Percentiles rank a stretch among this genome's conserved stretches.
phyloP scores from a whole-genome alignment of 2,329 filamentous ascomycete genomes.

The Lasiodiplodia theobromae region DNA sequence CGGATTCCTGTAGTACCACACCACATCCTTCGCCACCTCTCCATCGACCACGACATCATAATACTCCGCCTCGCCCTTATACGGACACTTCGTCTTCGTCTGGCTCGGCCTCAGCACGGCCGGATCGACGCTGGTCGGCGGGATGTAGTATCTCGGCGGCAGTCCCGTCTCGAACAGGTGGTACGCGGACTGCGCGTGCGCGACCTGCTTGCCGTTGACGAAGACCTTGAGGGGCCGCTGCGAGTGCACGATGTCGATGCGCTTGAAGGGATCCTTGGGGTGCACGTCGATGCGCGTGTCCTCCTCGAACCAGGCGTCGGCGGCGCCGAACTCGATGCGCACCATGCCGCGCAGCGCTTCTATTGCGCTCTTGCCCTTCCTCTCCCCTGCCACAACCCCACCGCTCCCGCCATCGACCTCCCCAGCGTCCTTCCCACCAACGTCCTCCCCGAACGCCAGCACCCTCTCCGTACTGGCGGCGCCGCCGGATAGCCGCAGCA shows the following conservation, averaged over 20 bases:
- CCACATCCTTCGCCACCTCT: constrained; percentile 56
- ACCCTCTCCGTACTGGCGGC: constrained; percentile 36
- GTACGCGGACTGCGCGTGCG: constrained; percentile 47
- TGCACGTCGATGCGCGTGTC: constrained; percentile 66
- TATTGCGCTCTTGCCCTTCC: constrained; percentile 5
- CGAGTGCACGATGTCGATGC: constrained; percentile 67
- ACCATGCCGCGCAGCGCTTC: constrained; percentile 38
- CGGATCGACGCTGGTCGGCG: constrained; percentile 57
- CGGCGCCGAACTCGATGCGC: constrained; percentile 41
- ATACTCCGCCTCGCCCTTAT: constrained; percentile 71
- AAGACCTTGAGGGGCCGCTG: constrained; percentile 61
- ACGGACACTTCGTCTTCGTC: constrained; percentile 67
- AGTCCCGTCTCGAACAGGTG: constrained; percentile 67
- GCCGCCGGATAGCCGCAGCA: constrained; percentile 34
- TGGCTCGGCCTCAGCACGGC: constrained; percentile 60
- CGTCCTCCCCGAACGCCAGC: constrained; percentile 40
- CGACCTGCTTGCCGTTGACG: constrained; percentile 48
- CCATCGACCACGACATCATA: constrained; percentile 61
- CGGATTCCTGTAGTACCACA: constrained; percentile 70
- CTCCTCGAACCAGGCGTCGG: constrained; percentile 61
- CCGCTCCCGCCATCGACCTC: constrained; percentile 29
- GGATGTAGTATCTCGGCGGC: constrained; percentile 66
- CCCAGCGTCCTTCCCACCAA: too few species aligned
- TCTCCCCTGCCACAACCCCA: constrained; percentile 40
- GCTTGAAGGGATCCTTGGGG: constrained; percentile 72